Conservation (phyloP, 331 rosid genomes). For the Dryas integrifolia region DNA sequence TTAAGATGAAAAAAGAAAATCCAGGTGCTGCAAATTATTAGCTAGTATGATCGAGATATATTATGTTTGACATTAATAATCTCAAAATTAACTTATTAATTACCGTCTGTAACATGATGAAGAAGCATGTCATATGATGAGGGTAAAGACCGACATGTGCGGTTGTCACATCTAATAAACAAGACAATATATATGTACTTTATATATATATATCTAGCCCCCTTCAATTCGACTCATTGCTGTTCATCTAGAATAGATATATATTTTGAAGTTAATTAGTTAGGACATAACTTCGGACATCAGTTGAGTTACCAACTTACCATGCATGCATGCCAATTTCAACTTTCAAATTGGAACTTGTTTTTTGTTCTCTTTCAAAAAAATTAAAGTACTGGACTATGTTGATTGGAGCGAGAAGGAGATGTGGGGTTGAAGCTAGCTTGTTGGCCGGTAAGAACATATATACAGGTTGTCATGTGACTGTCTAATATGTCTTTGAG, state of each 20-base stretch:
- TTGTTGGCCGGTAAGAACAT: too few relatives aligned
- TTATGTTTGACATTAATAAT: too few relatives aligned
- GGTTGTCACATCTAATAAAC: conserved; percentile 15
- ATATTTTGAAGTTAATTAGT: background rate
- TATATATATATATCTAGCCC: background rate
- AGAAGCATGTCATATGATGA: conserved; percentile 19
- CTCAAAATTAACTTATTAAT: too few relatives aligned
- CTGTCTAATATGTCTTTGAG: background rate
- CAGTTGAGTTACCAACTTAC: background rate
- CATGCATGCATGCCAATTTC: too few relatives aligned
- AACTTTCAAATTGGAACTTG: background rate
- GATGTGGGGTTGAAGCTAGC: conserved; percentile 30
- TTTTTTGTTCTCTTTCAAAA: conserved; percentile 14
- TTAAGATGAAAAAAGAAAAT: too few relatives aligned
- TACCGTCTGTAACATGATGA: too few relatives aligned
- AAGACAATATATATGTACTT: background rate
- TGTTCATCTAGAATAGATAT: too few relatives aligned
- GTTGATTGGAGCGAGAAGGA: conserved; percentile 7
- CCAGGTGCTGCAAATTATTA: background rate
- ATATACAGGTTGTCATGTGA: conserved; percentile 46
- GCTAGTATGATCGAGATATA: background rate
- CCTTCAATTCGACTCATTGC: too few relatives aligned
- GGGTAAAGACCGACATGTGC: conserved; percentile 12
- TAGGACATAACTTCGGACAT: background rate
- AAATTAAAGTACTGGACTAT: too few relatives aligned